A percentile compares a stretch with the other conserved stretches of the same genome.
Evolutionary conservation across 2,329 filamentous ascomycete genomes (phyloP).

Genomic region (Penicillium expansum): DNA sequence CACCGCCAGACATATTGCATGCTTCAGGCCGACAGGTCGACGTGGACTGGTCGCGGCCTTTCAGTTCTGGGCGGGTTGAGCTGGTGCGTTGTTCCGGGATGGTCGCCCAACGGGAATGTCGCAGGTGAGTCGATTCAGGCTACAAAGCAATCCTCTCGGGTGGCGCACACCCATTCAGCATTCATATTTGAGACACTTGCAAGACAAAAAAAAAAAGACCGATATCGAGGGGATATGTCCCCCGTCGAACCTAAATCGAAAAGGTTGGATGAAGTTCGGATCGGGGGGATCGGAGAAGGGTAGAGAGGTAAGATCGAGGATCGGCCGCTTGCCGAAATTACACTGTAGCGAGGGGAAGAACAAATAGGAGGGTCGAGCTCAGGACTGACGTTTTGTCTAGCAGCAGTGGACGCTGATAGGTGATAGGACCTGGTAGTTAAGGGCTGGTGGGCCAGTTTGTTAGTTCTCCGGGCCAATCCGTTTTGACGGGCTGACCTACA

Average conservation of each 20-base stretch:
- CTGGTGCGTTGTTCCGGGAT: slow-evolving; percentile 41
- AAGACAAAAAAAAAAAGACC: not conserved
- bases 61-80: slow-evolving; percentile 29
- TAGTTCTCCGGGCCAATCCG: slow-evolving; percentile 14
- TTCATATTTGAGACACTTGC: slow-evolving; percentile 34
- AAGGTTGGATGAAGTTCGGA: slow-evolving; percentile 6
- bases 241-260: slow-evolving; percentile 11
- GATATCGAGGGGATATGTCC: slow-evolving; percentile 14
- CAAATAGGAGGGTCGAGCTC: slow-evolving; percentile 18
- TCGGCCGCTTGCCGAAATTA: slow-evolving; percentile 11
- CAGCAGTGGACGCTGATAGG: slow-evolving; percentile 17
- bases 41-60: slow-evolving; percentile 32
- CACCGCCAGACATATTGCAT: slow-evolving; percentile 46
- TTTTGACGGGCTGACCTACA: not conserved
- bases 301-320: slow-evolving; percentile 3
- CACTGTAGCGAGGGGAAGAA: slow-evolving; percentile 2
- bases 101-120: slow-evolving; percentile 36
- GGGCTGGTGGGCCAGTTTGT: slow-evolving; percentile 19
- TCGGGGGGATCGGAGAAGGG: slow-evolving; percentile 4
- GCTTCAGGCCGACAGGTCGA: slow-evolving; percentile 29
- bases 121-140: slow-evolving; percentile 36
- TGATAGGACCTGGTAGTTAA: not conserved
- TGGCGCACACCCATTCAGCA: slow-evolving; percentile 36
- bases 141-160: slow-evolving; percentile 40
- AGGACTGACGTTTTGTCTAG: slow-evolving; percentile 29